Conservation (phyloP, 1,139 yeast species). For the Saccharomyces hybrid region DNA sequence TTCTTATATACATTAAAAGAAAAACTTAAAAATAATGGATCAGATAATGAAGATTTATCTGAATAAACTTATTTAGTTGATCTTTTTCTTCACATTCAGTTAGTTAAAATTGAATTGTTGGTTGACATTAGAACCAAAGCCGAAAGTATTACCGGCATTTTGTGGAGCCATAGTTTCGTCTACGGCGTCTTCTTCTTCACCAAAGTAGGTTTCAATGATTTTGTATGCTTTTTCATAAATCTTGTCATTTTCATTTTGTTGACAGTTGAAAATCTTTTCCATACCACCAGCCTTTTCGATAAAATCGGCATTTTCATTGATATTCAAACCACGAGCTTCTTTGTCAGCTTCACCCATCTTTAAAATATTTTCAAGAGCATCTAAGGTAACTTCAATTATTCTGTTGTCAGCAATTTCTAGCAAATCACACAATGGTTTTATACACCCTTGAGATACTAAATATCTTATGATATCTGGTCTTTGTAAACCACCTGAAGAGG, state of each 20-base stretch:
- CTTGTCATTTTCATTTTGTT: constrained; percentile 82
- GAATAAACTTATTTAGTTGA: neutral
- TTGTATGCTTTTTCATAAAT: constrained; percentile 86
- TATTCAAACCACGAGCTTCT: constrained; percentile 59
- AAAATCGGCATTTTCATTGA: constrained; percentile 81
- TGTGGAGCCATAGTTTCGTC: constrained; percentile 79
- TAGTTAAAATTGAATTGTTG: constrained; percentile 35
- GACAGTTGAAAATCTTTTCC: constrained; percentile 93
- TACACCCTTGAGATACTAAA: constrained; percentile 90
- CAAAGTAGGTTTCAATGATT: constrained; percentile 85
- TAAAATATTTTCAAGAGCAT: constrained; percentile 87
- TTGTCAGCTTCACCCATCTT: constrained; percentile 92
- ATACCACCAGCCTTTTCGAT: constrained; percentile 98
- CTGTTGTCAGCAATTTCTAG: constrained; percentile 81
- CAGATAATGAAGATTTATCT: neutral
- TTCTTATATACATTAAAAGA: neutral
- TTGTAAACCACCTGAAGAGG: constrained; percentile 88
- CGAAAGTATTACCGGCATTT: constrained; percentile 76
- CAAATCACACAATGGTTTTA: constrained; percentile 93
- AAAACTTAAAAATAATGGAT: neutral
- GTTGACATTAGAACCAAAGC: constrained; percentile 59
- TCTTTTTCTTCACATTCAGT: constrained; percentile 1
- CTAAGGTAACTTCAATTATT: constrained; percentile 90
- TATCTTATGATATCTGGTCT: constrained; percentile 92
- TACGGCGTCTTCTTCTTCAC: constrained; percentile 75